phyloP scores from a whole-genome alignment of 495 filamentous ascomycete genomes.

The Hyphodiscus hymeniophilus region DNA sequence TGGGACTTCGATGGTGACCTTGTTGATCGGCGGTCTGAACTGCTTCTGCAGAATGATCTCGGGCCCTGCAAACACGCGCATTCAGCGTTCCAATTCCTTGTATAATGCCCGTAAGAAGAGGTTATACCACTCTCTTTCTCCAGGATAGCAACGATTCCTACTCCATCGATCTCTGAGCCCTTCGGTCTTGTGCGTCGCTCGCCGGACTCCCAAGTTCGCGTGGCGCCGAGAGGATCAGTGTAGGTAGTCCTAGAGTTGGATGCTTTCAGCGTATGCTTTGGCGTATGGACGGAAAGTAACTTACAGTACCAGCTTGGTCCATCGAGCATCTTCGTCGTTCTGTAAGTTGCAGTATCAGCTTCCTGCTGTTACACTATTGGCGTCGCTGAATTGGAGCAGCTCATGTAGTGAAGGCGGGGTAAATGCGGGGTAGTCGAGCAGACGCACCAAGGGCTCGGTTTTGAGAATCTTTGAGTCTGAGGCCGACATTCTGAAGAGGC shows the following conservation, averaged over 20 bases:
- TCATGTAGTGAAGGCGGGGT: too few relatives aligned
- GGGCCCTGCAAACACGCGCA: slow-evolving; percentile 49
- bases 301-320: slow-evolving; percentile 54
- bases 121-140: slow-evolving; percentile 48
- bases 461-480: slow-evolving; percentile 38
- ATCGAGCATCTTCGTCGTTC: slow-evolving; percentile 52
- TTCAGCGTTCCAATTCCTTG: not conserved
- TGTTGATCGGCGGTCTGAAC: slow-evolving; percentile 75
- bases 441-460: slow-evolving; percentile 38
- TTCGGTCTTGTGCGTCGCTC: slow-evolving; percentile 67
- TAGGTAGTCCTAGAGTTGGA: slow-evolving; percentile 53
- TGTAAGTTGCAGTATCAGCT: not conserved
- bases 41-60: slow-evolving; percentile 83
- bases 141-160: slow-evolving; percentile 83
- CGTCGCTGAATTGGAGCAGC: slow-evolving; percentile 17
- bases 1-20: slow-evolving; percentile 73
- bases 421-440: slow-evolving; percentile 2
- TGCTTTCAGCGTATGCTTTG: slow-evolving; percentile 5
- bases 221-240: slow-evolving; percentile 56
- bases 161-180: slow-evolving; percentile 70
- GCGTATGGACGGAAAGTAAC: not conserved
- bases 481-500: slow-evolving; percentile 25
- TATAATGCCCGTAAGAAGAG: not conserved
- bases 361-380: not conserved
- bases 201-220: slow-evolving; percentile 74